A percentile compares a stretch with the other conserved stretches of the same genome.
Conservation (phyloP, 371 early-diverging fungal species). For the Lichtheimia hyalospora region DNA sequence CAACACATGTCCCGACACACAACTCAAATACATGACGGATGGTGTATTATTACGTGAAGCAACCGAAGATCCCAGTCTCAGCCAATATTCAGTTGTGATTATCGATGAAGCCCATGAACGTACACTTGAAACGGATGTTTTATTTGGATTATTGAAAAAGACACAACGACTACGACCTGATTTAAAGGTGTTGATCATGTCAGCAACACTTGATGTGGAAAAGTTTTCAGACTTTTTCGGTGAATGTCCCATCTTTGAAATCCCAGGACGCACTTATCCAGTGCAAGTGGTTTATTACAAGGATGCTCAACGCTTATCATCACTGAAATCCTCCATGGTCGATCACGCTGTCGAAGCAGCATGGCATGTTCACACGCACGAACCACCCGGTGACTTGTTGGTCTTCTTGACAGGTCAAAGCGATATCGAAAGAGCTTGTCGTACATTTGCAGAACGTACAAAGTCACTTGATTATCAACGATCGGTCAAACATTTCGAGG, state of each 20-base stretch:
- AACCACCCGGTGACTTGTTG: slow-evolving; percentile 76
- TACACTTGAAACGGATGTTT: slow-evolving; percentile 89
- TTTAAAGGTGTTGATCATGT: slow-evolving; percentile 78
- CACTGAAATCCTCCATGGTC: slow-evolving; percentile 70
- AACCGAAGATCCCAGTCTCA: slow-evolving; percentile 60
- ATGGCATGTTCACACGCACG: slow-evolving; percentile 73
- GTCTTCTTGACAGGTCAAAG: slow-evolving; percentile 93
- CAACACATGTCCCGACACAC: slow-evolving; percentile 59
- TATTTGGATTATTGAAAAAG: slow-evolving; percentile 83
- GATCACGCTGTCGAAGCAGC: slow-evolving; percentile 74
- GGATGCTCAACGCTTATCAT: slow-evolving; percentile 49
- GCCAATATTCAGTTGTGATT: slow-evolving; percentile 74
- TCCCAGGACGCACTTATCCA: slow-evolving; percentile 82
- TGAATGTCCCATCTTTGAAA: slow-evolving; percentile 80
- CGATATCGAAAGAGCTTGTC: slow-evolving; percentile 81
- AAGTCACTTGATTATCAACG: slow-evolving; percentile 29
- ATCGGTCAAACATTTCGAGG: slow-evolving; percentile 43
- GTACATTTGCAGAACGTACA: slow-evolving; percentile 40
- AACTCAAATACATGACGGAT: slow-evolving; percentile 89
- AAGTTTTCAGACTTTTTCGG: slow-evolving; percentile 74
- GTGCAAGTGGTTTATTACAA: slow-evolving; percentile 70
- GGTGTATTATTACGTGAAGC: slow-evolving; percentile 86
- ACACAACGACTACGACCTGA: slow-evolving; percentile 52
- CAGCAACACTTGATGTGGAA: slow-evolving; percentile 78
- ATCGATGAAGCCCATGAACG: slow-evolving; percentile 98